Evolutionary conservation across 2,329 filamentous ascomycete species (phyloP).

Genomic region (Cladosporium austrohemisphaericum): DNA sequence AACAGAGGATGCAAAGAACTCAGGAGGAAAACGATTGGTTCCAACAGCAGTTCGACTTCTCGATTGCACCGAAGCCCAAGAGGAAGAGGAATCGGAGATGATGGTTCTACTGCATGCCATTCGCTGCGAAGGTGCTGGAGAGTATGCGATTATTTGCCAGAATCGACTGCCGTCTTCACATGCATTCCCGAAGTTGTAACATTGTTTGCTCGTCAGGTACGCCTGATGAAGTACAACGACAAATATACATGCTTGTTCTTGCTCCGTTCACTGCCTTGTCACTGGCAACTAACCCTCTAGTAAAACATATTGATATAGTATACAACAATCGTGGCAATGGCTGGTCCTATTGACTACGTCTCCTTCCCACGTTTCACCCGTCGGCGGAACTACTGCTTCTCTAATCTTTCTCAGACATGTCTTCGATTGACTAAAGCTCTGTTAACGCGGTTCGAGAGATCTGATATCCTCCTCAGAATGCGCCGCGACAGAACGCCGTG

Average conservation of each 20-base stretch:
- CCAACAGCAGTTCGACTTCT: no score
- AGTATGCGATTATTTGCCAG: neutral
- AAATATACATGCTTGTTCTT: no score
- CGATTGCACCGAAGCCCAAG: constrained; percentile 2
- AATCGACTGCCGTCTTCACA: neutral
- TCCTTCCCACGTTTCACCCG: constrained; percentile 4
- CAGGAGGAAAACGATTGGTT: no score
- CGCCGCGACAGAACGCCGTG: neutral
- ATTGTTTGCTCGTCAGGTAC: neutral
- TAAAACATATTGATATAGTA: no score
- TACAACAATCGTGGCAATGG: neutral
- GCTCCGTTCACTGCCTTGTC: no score
- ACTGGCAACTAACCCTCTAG: no score
- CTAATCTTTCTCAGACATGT: neutral
- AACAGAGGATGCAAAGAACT: neutral
- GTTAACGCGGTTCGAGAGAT: neutral
- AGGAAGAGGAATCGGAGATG: neutral
- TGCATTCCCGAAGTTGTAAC: neutral
- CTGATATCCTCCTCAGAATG: neutral
- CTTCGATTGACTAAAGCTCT: neutral
- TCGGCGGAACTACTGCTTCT: neutral
- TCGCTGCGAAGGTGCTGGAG: neutral
- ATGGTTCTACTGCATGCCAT: neutral
- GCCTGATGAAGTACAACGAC: neutral
- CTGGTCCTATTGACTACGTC: constrained; percentile 9